Conservation (phyloP, 805 yeast species). For the Yamadazyma endophytica region DNA sequence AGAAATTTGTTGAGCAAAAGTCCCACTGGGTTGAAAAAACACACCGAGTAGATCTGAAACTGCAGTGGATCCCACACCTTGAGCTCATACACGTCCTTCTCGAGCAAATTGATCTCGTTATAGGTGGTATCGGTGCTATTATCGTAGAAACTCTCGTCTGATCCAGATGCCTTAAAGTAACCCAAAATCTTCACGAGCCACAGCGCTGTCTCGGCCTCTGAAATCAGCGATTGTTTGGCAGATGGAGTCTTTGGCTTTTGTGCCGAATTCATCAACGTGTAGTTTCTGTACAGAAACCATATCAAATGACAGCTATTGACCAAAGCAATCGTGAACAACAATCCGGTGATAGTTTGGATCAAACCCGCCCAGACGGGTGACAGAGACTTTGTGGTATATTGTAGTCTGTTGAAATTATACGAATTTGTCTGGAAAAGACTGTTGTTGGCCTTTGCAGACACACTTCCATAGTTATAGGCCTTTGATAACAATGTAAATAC, state of each 20-base stretch:
- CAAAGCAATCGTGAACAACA: constrained; percentile 13
- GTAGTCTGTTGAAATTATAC: constrained; percentile 23
- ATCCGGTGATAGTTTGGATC: constrained; percentile 1
- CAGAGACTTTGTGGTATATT: background rate
- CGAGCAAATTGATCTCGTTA: constrained; percentile 13
- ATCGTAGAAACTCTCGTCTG: constrained; percentile 16
- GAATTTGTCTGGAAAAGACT: constrained; percentile 32
- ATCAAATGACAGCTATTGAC: constrained; percentile 12
- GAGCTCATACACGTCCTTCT: constrained; percentile 49
- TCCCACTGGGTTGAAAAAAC: constrained; percentile 58
- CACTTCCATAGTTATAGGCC: constrained; percentile 21
- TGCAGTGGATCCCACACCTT: constrained; percentile 65
- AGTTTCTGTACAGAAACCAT: constrained; percentile 18
- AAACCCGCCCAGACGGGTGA: constrained; percentile 3
- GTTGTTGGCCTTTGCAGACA: constrained; percentile 25
- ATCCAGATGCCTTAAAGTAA: too few relatives aligned
- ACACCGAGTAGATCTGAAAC: constrained; percentile 48
- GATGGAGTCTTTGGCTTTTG: constrained; percentile 23
- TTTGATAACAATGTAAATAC: constrained; percentile 14
- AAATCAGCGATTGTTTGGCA: constrained; percentile 11
- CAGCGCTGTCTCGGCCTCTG: background rate
- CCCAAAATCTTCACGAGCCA: background rate
- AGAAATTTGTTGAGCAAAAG: constrained; percentile 38
- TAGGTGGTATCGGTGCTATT: constrained; percentile 18
- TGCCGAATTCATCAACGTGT: constrained; percentile 27